Conservation (phyloP, 768 basidiomycete species). For the Termitomyces titanicus region DNA sequence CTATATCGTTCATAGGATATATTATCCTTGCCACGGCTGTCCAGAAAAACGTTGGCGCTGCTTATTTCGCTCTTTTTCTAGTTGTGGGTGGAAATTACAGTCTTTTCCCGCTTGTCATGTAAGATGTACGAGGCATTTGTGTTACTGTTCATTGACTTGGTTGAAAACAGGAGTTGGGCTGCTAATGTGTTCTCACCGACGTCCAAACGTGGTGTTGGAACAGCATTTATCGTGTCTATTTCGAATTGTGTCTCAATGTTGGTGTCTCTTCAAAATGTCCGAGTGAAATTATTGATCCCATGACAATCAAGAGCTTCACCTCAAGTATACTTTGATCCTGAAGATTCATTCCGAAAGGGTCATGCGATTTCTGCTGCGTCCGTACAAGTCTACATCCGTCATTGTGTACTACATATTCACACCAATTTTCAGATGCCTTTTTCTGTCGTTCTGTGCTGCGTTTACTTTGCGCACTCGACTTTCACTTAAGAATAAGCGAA, state of each 20-base stretch:
- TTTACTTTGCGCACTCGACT: constrained; percentile 45
- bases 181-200: constrained; percentile 57
- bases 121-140: constrained; percentile 9
- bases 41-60: constrained; percentile 47
- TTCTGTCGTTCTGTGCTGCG: constrained; percentile 38
- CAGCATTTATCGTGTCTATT: constrained; percentile 57
- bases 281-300: background rate
- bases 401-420: background rate
- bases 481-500: constrained; percentile 36
- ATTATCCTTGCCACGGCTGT: constrained; percentile 49
- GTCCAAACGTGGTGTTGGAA: constrained; percentile 57
- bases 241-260: constrained; percentile 58
- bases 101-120: constrained; percentile 58
- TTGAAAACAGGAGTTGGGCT: constrained; percentile 51
- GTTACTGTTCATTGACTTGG: background rate
- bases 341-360: constrained; percentile 47
- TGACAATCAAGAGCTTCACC: constrained; percentile 42
- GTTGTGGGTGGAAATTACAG: constrained; percentile 53
- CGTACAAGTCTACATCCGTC: constrained; percentile 2
- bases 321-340: constrained; percentile 53
- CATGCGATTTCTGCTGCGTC: constrained; percentile 56
- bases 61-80: constrained; percentile 56
- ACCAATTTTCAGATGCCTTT: constrained; percentile 33
- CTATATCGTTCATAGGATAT: constrained; percentile 47
- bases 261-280: constrained; percentile 9